Conservation (phyloP, 2,329 filamentous ascomycete species). For the Calonectria multiphialidica region DNA sequence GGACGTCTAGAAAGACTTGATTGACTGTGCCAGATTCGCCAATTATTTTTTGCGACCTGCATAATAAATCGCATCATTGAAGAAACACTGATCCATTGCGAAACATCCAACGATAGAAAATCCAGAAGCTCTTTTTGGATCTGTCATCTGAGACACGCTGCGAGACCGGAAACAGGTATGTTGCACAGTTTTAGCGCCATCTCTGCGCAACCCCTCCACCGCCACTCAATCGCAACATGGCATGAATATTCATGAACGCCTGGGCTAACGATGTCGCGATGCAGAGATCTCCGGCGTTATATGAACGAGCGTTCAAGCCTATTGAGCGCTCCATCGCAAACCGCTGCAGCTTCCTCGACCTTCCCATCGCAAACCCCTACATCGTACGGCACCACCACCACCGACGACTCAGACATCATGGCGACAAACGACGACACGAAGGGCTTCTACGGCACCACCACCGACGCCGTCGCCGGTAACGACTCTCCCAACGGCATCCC, state of each 20-base stretch:
- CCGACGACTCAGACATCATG: neutral
- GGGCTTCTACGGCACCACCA: constrained; percentile 32
- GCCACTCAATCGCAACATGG: neutral
- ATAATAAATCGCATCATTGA: constrained; percentile 1
- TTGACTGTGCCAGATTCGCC: neutral
- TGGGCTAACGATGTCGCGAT: constrained; percentile 1
- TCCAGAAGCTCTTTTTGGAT: neutral
- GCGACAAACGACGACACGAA: constrained; percentile 37
- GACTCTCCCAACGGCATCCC: constrained; percentile 8
- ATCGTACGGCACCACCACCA: constrained; percentile 18
- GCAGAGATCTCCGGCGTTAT: neutral
- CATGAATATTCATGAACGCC: neutral
- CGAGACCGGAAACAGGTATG: neutral
- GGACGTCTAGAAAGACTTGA: constrained; percentile 68
- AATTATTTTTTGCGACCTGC: neutral
- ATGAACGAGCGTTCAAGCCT: constrained; percentile 32
- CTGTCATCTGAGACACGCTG: neutral
- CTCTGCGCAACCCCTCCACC: neutral
- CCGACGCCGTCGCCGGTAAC: constrained; percentile 26
- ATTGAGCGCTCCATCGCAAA: constrained; percentile 17
- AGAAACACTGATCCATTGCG: neutral
- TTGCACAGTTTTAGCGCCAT: neutral
- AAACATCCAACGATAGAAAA: neutral
- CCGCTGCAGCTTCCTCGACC: constrained; percentile 5
- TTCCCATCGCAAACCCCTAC: constrained; percentile 12